Base-by-base conservation (phyloP, 1,284 basidiomycete species). In the Fomitopsis schrenkii region DNA sequence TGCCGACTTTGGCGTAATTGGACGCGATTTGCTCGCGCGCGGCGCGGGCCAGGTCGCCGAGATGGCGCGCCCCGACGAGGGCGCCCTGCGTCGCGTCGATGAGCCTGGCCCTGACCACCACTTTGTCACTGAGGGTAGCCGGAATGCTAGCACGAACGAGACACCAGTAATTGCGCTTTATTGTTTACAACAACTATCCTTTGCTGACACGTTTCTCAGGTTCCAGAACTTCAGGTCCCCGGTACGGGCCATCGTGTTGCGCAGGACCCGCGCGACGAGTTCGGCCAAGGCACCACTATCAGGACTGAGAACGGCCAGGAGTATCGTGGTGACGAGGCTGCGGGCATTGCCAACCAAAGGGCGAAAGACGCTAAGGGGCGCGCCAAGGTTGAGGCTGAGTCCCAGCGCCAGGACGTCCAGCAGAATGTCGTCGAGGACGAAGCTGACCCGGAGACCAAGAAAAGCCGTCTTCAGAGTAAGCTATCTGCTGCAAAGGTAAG, bases 21-120 rank as follows among this genome's bases (percentile, higher is more conserved):
- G 93, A 0, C 90, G 94, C 59, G 94, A 97, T 76, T 79, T 97
- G 61, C 88, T 97, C 64, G 87, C 93, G 19, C 87, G 85, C 56
- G 86, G 85, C 33, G 90, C 92, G 0, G 74, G 80, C 67, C 92
- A 94, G 74, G 89, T 84, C 9, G 91, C 93, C n/a, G 83, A 87
- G 59, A 74, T 75, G 36, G 79, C 94, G 50, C 87, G 89, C 14
- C 95, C 96, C 0, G 69, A 76, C 55, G 76, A 88, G 55, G 86
- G 93, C 40, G 75, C 75, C 5, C 81, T 98, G 48, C 75, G 80
- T 42, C 74, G 76, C 28, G 86, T 93, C 46, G 88, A 97, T 76
- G 80, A 92, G 62, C 75, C 90, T 36, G 91, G 83, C 0, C 85
- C 90, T 0, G 74, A 81, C 40, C 83, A 88, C 68, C 77, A 86